Evolutionary conservation across 495 filamentous ascomycete genomes (phyloP), one percentile per base, ranked within the genome.

Genomic region (Apiosordaria backusii): DNA sequence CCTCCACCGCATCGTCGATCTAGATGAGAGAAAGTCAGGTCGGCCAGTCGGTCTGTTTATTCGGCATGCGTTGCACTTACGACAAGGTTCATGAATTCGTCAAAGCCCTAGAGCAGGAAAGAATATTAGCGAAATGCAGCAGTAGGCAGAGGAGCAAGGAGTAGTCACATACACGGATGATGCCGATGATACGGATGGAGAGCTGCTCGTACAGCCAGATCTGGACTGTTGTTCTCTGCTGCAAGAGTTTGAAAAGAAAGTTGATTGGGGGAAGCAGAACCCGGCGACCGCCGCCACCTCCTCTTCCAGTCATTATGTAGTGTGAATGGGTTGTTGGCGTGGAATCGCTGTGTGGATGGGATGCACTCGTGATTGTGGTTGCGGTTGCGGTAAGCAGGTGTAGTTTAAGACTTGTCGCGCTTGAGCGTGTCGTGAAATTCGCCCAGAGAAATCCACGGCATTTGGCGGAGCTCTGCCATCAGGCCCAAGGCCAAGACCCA

Each of bases 81-180:
- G 35, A 98, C 95, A 53, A 99, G 84, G 78, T 99, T 99, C 96
- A 99, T 98, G 79, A 97, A 99, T 76, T 99, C 95, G 77, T 99
- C 95, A 69, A 99, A 76, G 4, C 74, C 74, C 74, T 77, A 52
- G 6, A 60, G 9, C 25, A 19, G 16, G 27, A 7, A 4, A 40
- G 59, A 19, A 35, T 27, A 29, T 63, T 21, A 67, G 68, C 24
- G 18, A 23, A 15, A 50, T 66, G 40, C 66, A 58, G n/a, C 4
- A 18, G 2, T 55, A 55, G 15, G 21, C 16, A 59, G 7, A 24
- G 40, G 5, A 22, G n/a, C n/a, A 50, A 74, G 24, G 2, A 24
- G 40, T 2, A 22, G 35, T 18, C 45, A 74, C 86, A 23, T 76
- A 97, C 94, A 72, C 93, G 85, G 70, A 99, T 96, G 78, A 93